Evolutionary conservation across 2,329 filamentous ascomycete species (phyloP), one percentile per base, ranked within the genome.

Genomic region (Fulvia fulva): DNA sequence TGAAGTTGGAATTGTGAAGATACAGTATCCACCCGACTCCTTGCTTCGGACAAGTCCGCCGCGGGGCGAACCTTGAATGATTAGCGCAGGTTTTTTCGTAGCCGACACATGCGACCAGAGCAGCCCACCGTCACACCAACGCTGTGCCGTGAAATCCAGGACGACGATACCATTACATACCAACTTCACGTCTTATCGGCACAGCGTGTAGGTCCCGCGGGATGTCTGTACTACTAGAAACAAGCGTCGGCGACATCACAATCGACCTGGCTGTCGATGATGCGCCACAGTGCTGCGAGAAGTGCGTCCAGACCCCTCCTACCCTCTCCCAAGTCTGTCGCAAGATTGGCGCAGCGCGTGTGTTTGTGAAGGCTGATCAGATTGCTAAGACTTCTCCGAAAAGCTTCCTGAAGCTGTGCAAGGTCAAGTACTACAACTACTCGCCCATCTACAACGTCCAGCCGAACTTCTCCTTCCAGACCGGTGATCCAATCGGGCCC

Each of bases 351-450:
- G 32, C 25, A 21, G 47, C 53, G 72, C 69, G 70, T 63, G 69
- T 69, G 69, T 70, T 41, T 58, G 69, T 70, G 67, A 71, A 76
- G 72, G 78, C 84, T 86, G 79, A 87, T 73, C 72, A 68, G 77
- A 70, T 71, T 70, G 78, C 79, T 81, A 79, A 86, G 79, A 79
- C 69, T 65, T 75, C 70, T 70, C 67, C 66, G 49, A 73, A 63
- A 75, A 95, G 91, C 82, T 97, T 99, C 75, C 80, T 99, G 57
- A 97, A 99, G 82, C 89, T 99, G 68, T 97, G 94, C 85, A 97
- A 97, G 78, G 81, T 91, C 76, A 99, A 97, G 79, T 99, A 97
- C 79, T 99, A 97, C 85, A 97, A 97, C 79, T 97, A 95, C 75
- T 87, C 91, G 5, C 94, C 93, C 25, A 79, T 97, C 55, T 90